phyloP scores from a whole-genome alignment of 148 eudicot genomes.

The Rhododendron molle region DNA sequence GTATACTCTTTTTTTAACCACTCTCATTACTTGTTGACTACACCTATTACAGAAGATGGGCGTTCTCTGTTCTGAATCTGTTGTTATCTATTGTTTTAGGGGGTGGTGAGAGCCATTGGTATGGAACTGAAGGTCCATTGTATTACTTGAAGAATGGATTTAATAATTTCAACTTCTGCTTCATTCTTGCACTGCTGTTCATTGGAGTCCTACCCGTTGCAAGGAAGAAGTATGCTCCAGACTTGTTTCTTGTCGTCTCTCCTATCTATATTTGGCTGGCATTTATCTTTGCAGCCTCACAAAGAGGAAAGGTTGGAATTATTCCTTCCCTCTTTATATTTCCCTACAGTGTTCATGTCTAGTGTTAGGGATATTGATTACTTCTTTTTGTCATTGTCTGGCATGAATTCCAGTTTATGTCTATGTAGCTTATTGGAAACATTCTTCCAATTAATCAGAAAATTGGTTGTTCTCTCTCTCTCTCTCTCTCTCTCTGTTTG shows the following conservation, averaged over 20 bases:
- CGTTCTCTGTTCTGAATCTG: slow-evolving; percentile 87
- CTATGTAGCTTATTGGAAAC: no score
- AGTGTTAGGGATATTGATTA: no score
- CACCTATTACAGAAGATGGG: slow-evolving; percentile 78
- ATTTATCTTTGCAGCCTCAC: slow-evolving; percentile 96
- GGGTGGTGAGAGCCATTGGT: slow-evolving; percentile 97
- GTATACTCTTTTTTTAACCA: neutral
- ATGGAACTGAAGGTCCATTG: slow-evolving; percentile 87
- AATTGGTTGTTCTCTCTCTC: no score
- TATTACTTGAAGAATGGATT: slow-evolving; percentile 74
- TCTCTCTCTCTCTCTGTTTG: no score
- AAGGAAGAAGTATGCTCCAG: slow-evolving; percentile 75
- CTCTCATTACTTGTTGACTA: slow-evolving; percentile 72
- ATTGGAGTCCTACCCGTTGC: slow-evolving; percentile 52
- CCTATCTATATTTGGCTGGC: slow-evolving; percentile 90
- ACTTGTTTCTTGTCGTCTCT: slow-evolving; percentile 59
- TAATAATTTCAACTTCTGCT: no score
- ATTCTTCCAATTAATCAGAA: no score
- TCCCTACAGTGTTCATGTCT: neutral
- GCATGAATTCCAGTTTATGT: no score
- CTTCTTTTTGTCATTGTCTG: no score
- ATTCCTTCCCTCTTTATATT: slow-evolving; percentile 8
- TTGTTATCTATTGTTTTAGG: slow-evolving; percentile 79
- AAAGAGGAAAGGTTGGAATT: slow-evolving; percentile 86
- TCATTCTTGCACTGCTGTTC: slow-evolving; percentile 41